These are phyloP conservation scores for Moesziomyces aphidis DNA, from an alignment of 1,284 basidiomycete species.

Conservation along the genomic window DNA sequence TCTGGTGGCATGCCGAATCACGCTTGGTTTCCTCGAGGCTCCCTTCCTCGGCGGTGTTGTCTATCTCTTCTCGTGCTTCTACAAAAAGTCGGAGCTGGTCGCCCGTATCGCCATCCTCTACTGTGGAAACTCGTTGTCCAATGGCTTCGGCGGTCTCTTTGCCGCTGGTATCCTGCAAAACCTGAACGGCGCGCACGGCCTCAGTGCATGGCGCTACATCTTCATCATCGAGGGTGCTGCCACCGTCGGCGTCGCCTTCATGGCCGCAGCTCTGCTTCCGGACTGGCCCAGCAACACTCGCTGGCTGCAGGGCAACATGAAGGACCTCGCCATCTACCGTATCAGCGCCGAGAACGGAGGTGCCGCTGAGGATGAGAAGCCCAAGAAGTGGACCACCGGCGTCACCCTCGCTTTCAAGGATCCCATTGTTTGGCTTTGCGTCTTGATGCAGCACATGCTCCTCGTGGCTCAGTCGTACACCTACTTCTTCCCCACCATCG, in stretches of 20 bases:
- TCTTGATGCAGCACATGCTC: too few species aligned
- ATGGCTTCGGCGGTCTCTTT: conserved; percentile 26
- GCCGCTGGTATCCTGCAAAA: conserved; percentile 8
- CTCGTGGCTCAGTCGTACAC: too few species aligned
- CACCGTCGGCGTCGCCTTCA: conserved; percentile 25
- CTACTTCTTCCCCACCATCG: too few species aligned
- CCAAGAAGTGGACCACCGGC: too few species aligned
- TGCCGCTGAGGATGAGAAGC: too few species aligned
- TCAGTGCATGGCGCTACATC: conserved; percentile 35
- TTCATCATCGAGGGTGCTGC: conserved; percentile 39
- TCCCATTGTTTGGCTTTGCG: too few species aligned
- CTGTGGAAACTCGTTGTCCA: conserved; percentile 61
- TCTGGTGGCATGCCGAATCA: conserved; percentile 14
- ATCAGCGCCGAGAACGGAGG: too few species aligned
- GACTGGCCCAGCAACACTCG: too few species aligned
- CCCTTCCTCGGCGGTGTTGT: conserved; percentile 56
- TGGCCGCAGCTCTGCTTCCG: too few species aligned
- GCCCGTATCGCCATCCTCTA: conserved; percentile 70
- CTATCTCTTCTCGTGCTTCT: conserved; percentile 67
- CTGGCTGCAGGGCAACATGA: too few species aligned
- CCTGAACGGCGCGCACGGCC: conserved; percentile 12
- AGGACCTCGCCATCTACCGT: too few species aligned
- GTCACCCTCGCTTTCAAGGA: too few species aligned
- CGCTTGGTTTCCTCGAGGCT: conserved; percentile 29
- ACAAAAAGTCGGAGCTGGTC: conserved; percentile 69